Evolutionary conservation across 1,139 yeast species (phyloP), one percentile per base, ranked within the genome.

Genomic region (Insectozyma bohioensis): DNA sequence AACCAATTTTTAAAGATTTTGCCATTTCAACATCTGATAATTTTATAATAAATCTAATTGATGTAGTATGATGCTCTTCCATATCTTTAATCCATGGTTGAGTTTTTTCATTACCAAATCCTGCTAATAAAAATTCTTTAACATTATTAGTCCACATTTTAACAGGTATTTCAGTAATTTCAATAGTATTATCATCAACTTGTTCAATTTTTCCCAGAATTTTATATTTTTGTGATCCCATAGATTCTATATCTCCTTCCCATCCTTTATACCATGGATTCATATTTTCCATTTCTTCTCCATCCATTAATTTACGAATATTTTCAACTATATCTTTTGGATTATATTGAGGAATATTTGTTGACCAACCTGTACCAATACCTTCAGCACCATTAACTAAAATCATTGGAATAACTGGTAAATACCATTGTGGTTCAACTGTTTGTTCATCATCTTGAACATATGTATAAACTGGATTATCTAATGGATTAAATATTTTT

Each of bases 311-410:
- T 27, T 75, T 75, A 37, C 78, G 75, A 23, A 94, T 64, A 49
- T 94, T 92, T 2, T 61, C 66, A 17, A 87, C 88, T 41, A 94
- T 69, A 54, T 92, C 98, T 16, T 58, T 52, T 0, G 99, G 99
- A 54, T 92, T 88, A 59, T 76, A 92, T 27, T 85, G 79, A 2
- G 98, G 99, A 43, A 94, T 84, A 42, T 78, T 80, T 1, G 98
- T 88, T 41, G 96, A 86, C 97, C 98, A 94, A 48, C 98, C 99
- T 31, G 98, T 90, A 46, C 99, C 99, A 58, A 94, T 94, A 63
- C 99, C 99, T 61, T 94, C 98, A 7, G 94, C 74, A 37, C 99
- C 99, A 55, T 94, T 94, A 6, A 94, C 95, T 41, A 94, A 69
- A 20, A 92, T 56, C 88, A 88, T 86, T 4, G 99, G 99, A 31